Evolutionary conservation across 192 early-diverging fungal genomes (phyloP).

Genomic region (Backusella tuberculispora): DNA sequence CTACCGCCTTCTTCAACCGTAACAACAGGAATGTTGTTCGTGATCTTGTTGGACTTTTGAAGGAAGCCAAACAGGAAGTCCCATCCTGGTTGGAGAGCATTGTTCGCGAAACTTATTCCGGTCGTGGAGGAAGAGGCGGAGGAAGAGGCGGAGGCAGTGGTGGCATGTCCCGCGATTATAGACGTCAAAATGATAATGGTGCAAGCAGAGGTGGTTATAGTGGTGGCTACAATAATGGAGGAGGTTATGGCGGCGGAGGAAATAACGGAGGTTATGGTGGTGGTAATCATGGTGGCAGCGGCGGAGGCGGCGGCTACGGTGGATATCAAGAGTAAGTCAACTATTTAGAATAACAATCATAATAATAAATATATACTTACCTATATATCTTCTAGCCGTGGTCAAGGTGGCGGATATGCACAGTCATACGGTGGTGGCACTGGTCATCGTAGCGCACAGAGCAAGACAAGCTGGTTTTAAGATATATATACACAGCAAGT

Average conservation of each 20-base stretch:
- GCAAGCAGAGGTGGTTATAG: slow-evolving; percentile 25
- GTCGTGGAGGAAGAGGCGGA: slow-evolving; percentile 34
- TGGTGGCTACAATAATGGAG: background rate
- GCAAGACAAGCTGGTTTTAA: slow-evolving; percentile 50
- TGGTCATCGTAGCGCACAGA: slow-evolving; percentile 39
- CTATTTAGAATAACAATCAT: background rate
- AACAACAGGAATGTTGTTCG: slow-evolving; percentile 81
- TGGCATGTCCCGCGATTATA: slow-evolving; percentile 8
- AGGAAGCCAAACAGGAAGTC: slow-evolving; percentile 94
- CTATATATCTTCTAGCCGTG: background rate
- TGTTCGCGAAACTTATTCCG: slow-evolving; percentile 54
- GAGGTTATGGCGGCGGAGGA: background rate
- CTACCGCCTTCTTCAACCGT: slow-evolving; percentile 95
- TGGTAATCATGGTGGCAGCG: background rate
- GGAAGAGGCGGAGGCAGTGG: slow-evolving; percentile 37
- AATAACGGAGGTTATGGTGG: slow-evolving; percentile 13
- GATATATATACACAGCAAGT: background rate
- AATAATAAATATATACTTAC: too few relatives aligned
- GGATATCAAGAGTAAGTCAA: background rate
- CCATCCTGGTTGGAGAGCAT: slow-evolving; percentile 81
- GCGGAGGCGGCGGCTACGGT: background rate
- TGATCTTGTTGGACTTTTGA: slow-evolving; percentile 85
- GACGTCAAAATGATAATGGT: slow-evolving; percentile 21
- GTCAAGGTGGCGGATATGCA: slow-evolving; percentile 1
- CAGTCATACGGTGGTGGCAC: slow-evolving; percentile 18